phyloP scores from a whole-genome alignment of 2,329 filamentous ascomycete genomes.

The Colletotrichum sp. region DNA sequence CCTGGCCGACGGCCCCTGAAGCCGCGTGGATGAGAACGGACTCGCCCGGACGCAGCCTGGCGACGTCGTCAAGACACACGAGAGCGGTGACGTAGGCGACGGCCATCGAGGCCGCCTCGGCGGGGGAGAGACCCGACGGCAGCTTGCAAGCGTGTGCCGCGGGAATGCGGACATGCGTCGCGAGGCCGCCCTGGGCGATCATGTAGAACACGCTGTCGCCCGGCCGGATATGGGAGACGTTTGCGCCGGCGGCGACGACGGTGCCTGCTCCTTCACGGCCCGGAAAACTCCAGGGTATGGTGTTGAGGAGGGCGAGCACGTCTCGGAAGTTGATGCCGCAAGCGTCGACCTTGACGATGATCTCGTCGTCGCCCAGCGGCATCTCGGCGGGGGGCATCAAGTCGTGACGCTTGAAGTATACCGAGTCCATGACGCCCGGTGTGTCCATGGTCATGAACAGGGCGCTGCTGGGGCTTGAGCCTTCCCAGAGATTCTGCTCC shows the following conservation, averaged over 20 bases:
- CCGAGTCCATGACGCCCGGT: neutral
- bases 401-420: neutral
- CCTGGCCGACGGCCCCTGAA: slow-evolving; percentile 23
- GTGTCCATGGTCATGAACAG: neutral
- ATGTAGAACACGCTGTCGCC: neutral
- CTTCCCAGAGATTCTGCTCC: neutral
- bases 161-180: neutral
- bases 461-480: neutral
- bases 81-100: slow-evolving; percentile 28
- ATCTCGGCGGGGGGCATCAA: neutral
- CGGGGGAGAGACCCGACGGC: slow-evolving; percentile 28
- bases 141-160: too few relatives aligned
- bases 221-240: neutral
- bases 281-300: neutral
- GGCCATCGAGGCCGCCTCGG: slow-evolving; percentile 22
- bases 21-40: slow-evolving; percentile 29
- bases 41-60: slow-evolving; percentile 21
- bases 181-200: neutral
- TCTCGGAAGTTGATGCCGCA: neutral
- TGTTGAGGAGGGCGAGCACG: neutral
- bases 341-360: neutral
- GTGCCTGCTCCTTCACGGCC: neutral
- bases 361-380: neutral
- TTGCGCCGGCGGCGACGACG: neutral
- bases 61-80: slow-evolving; percentile 27